A percentile compares a stretch with the other conserved stretches of the same genome.
These are phyloP conservation scores for Aphanoascus verrucosus DNA, from an alignment of 2,329 filamentous ascomycete genomes.

Conservation along the genomic window DNA sequence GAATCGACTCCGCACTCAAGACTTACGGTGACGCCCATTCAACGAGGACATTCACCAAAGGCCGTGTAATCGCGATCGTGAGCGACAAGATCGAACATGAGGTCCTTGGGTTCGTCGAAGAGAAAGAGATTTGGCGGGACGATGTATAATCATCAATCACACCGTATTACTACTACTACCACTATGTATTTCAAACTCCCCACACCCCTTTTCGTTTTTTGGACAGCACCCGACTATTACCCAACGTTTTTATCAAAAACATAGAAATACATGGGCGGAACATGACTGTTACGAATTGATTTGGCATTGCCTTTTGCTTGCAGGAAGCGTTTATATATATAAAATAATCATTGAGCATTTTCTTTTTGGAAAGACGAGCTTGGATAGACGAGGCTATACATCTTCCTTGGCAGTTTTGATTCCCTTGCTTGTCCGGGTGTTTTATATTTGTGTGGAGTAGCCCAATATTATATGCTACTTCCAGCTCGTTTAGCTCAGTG, in stretches of 20 bases:
- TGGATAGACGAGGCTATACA: neutral
- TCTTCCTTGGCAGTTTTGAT: neutral
- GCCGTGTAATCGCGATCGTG: conserved; percentile 12
- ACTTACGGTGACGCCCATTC: neutral
- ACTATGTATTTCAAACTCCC: neutral
- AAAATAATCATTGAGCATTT: neutral
- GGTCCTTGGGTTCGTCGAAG: conserved; percentile 13
- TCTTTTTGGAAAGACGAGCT: neutral
- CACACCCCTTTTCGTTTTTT: neutral
- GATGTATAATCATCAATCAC: conserved; percentile 8
- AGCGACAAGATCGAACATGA: conserved; percentile 5
- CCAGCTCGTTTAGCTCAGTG: too few relatives aligned
- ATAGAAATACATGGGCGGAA: conserved; percentile 3
- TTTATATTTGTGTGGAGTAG: neutral
- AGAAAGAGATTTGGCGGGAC: conserved; percentile 12
- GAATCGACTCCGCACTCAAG: neutral
- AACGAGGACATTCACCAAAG: neutral
- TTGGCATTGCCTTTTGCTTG: neutral
- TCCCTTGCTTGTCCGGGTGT: neutral
- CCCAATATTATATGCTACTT: too few relatives aligned
- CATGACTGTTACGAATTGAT: neutral
- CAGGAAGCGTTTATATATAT: neutral
- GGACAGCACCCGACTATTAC: neutral
- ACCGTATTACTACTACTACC: neutral
- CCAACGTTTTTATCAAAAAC: neutral